Evolutionary conservation across 768 basidiomycete species (phyloP), one percentile per base, ranked within the genome.

Genomic region (Tricholoma sp.): DNA sequence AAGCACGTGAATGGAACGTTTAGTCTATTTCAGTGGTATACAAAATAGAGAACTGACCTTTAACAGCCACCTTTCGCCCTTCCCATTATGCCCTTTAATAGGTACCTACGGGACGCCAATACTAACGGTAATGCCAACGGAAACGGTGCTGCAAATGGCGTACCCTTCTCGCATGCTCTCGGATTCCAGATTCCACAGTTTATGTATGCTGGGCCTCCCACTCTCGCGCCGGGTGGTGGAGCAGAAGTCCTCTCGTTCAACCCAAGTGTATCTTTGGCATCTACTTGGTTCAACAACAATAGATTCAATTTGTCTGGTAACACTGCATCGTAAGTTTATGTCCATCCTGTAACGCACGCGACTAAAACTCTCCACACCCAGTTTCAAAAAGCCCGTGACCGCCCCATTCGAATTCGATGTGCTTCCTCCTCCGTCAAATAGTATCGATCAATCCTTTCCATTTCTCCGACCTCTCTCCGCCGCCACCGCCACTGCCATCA

Each of bases 191-290:
- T 90, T 35, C 88, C 88, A 3, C 76, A 79, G 24, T 89, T 86
- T 67, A 79, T 89, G 71, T 73, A 81, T 63, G 70, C 70, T 58
- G 79, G 78, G 3, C 75, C 79, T 0, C 85, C 88, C 24, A 78
- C 79, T 1, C 77, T 90, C 19, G 85, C 85, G 1, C 82, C 78
- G 1, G 88, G 87, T 19, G 88, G 88, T 21, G 88, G 89, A 34
- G 88, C 85, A 9, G 89, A 90, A 69, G 83, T 86, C 12, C 66
- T 89, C n/a, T 82, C 85, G 45, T 67, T 67, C 66, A 69, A 74
- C 35, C 45, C 45, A 16, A 24, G 12, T 16, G 45, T 10, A 22
- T 46, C 45, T 46, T 4, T 46, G 4, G 12, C 22, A 7, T 70
- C 77, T 6, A 64, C 74, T 3, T 88, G 85, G 85, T 77, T 82